Base-by-base conservation (phyloP, 371 early-diverging fungal species). In the Lichtheimia corymbifera region DNA sequence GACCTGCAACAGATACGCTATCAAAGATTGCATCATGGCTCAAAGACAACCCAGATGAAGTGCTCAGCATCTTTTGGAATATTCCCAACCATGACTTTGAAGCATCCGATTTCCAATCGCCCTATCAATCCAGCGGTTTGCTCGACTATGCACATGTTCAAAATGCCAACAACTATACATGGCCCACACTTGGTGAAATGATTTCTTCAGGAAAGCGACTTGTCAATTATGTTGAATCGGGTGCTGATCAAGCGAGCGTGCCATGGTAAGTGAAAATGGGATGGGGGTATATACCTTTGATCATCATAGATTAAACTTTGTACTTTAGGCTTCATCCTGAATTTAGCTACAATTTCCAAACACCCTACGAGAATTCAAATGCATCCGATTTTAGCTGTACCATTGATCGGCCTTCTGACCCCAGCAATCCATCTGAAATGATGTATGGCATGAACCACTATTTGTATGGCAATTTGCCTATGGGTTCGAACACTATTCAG, bases 41-140 rank as follows among this genome's bases (percentile, higher is more conserved):
- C 56, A 80, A 88, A 35, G 57, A 59, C 25, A 88, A 91, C 59
- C 83, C 77, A 15, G 75, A 86, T 63, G 91, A 91, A 63, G 87
- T 91, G 9, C 47, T 91, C 18, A 87, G 90, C 12, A 85, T 91
- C 58, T 80, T 88, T 66, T 80, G 91, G 74, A 90, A 90, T 64
- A 90, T 88, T 63, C 71, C 76, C 28, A 80, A 66, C 59, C 42
- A 61, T 5, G 69, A 67, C 3, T 84, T 89, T 50, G 22, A 70
- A 17, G 67, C 84, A 5, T 53, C 71, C 17, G 74, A 77, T 5
- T 88, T 88, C 55, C 65, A 70, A 45, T 72, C 79, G 25, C 70
- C 77, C 24, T 91, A 90, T 56, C 40, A 70, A 18, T 67, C 74
- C 15, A 83, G 87, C 12, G 88, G 88, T 22, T 64, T 92, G n/a